Conservation (phyloP, 2,329 filamentous ascomycete species). For the Alternaria ventricosa region DNA sequence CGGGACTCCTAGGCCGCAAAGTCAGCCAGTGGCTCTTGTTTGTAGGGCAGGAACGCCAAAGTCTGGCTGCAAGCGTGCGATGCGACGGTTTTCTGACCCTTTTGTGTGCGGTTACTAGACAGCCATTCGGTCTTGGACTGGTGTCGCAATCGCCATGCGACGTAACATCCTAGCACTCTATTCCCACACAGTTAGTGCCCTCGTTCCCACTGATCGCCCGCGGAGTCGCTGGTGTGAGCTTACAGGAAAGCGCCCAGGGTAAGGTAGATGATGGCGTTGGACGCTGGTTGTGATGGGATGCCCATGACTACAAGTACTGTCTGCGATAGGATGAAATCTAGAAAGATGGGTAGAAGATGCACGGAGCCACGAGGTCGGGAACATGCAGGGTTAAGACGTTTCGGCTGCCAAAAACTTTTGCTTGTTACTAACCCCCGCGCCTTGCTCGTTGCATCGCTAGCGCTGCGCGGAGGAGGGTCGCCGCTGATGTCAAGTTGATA, state of each 20-base stretch:
- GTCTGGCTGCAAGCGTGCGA: conserved; percentile 8
- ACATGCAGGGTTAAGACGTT: conserved; percentile 29
- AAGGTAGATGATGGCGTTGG: conserved; percentile 82
- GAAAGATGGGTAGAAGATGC: conserved; percentile 12
- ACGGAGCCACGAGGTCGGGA: conserved; percentile 13
- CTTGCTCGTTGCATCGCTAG: conserved; percentile 33
- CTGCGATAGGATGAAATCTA: conserved; percentile 4
- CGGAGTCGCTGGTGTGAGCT: conserved; percentile 31
- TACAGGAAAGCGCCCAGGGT: conserved; percentile 82
- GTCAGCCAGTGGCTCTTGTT: conserved; percentile 23
- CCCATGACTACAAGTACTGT: conserved; percentile 63
- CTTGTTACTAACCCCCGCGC: conserved; percentile 23
- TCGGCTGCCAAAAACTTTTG: conserved; percentile 30
- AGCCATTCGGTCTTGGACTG: conserved; percentile 76
- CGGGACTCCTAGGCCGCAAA: conserved; percentile 66
- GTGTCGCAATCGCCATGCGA: conserved; percentile 63
- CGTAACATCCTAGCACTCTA: conserved; percentile 67
- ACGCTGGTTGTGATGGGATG: conserved; percentile 75
- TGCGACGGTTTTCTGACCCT: conserved; percentile 61
- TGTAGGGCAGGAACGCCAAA: background rate
- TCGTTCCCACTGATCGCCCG: background rate
- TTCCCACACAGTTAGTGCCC: conserved; percentile 22
- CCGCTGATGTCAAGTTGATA: conserved; percentile 31
- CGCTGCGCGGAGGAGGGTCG: conserved; percentile 18
- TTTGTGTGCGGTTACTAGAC: conserved; percentile 80